Evolutionary conservation across 78 protist species (phyloP), one percentile per base, ranked within the genome.

Genomic region (Kipferlia bialata): DNA sequence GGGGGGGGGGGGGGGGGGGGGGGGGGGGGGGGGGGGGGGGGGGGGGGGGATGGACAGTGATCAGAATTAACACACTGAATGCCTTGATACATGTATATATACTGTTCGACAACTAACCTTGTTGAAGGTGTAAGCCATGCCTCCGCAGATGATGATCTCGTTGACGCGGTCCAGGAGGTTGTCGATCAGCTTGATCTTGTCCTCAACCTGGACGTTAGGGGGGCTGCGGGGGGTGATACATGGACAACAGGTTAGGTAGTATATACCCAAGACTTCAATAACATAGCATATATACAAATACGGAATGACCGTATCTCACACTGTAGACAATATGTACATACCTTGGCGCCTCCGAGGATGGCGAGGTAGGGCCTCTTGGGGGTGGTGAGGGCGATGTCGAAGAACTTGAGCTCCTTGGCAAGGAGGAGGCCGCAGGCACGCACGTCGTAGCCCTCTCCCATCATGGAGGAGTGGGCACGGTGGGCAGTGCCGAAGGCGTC

Each of bases 401-500:
- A 95, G 74, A 79, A 86, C 54, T 86, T 91, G 64, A 94, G 79
- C 75, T 96, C 99, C 73, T 87, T 86, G 31, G 73, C 75, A 78
- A 96, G 79, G 33, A 96, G 85, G 75, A 83, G 70, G 51, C 99
- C 99, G 16, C 94, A 84, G 1, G 79, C 94, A 24, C 83, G 2
- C 29, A 18, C 2, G 26, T 29, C 38, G 63, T 18, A 61, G 41
- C 44, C 51, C 20, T 61, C 60, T 38, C 77, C 70, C 38, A 70
- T 81, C 72, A 82, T 77, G 24, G 86, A 79, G 1, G 84, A 60
- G 80, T 95, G 99, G 1, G 95, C 99, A 59, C 99, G 85, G 76
- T 96, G 99, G 0, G 99, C 98, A 15, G 99, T 90, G 68, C 99
- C 99, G 69, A 96, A 96, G 39, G 98, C 99, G 59, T 96, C 99